Evolutionary conservation across 2,329 filamentous ascomycete genomes (phyloP).

Genomic region (Pseudocercospora eumusae): DNA sequence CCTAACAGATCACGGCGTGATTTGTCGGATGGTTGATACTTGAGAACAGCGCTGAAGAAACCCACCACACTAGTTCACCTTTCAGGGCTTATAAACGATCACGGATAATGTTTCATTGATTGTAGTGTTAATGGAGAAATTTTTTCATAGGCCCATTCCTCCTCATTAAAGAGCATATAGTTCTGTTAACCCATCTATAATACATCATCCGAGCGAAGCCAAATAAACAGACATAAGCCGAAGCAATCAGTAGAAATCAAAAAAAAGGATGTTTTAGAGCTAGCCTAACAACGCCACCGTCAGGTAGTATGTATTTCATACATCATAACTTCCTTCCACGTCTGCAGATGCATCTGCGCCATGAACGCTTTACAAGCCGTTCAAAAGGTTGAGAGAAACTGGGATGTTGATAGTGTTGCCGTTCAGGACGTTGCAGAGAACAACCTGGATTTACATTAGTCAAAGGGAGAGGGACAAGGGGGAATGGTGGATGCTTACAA

Average conservation of each 20-base stretch:
- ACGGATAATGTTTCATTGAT: not conserved
- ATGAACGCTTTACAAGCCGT: not conserved
- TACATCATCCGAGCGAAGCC: no score
- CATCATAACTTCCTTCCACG: not conserved
- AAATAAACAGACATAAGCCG: no score
- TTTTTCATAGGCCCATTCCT: not conserved
- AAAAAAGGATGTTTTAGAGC: no score
- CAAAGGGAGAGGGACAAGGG: not conserved
- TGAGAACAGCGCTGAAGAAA: no score
- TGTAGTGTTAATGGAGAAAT: not conserved
- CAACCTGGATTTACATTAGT: not conserved
- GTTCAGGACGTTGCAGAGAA: conserved; percentile 11
- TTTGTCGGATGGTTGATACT: no score
- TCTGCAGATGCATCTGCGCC: not conserved
- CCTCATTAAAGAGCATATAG: not conserved
- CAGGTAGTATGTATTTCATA: not conserved
- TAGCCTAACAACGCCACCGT: no score
- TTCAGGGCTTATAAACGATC: no score
- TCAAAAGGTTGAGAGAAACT: not conserved
- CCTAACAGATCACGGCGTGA: no score
- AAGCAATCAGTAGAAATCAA: no score
- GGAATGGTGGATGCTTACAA: not conserved
- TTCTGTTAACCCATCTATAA: not conserved
- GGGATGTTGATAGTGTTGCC: conserved; percentile 12
- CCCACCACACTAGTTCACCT: no score